Evolutionary conservation across 1,284 basidiomycete species (phyloP).

Genomic region (Bothia castanella): DNA sequence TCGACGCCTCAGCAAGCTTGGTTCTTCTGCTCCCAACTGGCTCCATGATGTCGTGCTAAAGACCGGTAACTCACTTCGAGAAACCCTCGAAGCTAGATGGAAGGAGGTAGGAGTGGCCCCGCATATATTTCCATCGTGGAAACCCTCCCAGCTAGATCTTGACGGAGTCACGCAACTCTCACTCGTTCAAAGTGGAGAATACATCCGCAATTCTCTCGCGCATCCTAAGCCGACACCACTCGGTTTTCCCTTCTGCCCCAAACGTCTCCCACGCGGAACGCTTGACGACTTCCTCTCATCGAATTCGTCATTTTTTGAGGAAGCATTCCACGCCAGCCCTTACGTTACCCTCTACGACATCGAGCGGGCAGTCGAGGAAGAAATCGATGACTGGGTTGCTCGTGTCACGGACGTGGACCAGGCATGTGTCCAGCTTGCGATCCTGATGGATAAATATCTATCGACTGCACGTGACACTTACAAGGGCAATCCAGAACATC

Average conservation of each 20-base stretch:
- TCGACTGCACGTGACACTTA: background rate
- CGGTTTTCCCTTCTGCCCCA: background rate
- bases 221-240: background rate
- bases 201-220: conserved; percentile 15
- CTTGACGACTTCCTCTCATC: conserved; percentile 23
- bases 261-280: background rate
- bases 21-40: background rate
- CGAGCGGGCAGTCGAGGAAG: conserved; percentile 1
- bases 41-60: background rate
- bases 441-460: background rate
- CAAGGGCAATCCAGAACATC: background rate
- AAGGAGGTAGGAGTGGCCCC: background rate
- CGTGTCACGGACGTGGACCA: conserved; percentile 9
- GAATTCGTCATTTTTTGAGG: conserved; percentile 16
- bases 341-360: conserved; percentile 31
- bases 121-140: background rate
- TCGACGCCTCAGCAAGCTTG: background rate
- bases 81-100: background rate
- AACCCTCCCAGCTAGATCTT: background rate
- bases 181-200: conserved; percentile 24
- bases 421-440: conserved; percentile 9
- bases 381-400: conserved; percentile 5
- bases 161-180: conserved; percentile 23
- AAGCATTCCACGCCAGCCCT: conserved; percentile 12
- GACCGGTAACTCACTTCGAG: background rate